A percentile compares a stretch with the other conserved stretches of the same genome.
These are phyloP conservation scores for Naganishia sp. DNA, from an alignment of 1,284 basidiomycete genomes.

Conservation along the genomic window DNA sequence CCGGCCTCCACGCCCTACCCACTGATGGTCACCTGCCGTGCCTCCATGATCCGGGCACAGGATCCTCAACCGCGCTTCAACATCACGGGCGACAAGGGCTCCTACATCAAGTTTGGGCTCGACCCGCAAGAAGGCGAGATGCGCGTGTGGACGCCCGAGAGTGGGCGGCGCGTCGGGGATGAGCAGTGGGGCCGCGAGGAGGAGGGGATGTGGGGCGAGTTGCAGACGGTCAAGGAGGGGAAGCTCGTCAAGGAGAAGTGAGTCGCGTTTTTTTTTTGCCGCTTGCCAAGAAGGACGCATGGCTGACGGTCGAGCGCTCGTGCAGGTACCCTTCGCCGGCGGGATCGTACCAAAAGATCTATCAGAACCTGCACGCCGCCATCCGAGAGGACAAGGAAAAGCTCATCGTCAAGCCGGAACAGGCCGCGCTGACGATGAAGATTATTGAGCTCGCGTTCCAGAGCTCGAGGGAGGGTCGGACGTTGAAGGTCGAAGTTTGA, in stretches of 20 bases:
- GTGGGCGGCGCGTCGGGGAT: constrained; percentile 27
- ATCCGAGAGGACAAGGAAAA: constrained; percentile 59
- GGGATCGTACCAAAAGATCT: constrained; percentile 65
- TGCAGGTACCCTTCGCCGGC: constrained; percentile 56
- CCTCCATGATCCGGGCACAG: constrained; percentile 68
- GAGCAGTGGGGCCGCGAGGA: constrained; percentile 32
- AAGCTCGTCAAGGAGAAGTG: constrained; percentile 20
- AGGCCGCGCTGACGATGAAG: constrained; percentile 68
- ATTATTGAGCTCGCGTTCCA: constrained; percentile 69
- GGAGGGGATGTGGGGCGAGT: constrained; percentile 28
- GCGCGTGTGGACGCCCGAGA: constrained; percentile 33
- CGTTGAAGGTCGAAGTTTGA: constrained; percentile 22
- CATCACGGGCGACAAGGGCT: constrained; percentile 63
- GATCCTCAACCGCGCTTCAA: constrained; percentile 66
- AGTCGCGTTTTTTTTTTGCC: neutral
- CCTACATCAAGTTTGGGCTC: constrained; percentile 72
- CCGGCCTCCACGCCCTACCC: constrained; percentile 56
- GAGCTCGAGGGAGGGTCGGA: constrained; percentile 63
- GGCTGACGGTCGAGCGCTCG: neutral
- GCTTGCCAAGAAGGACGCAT: too few species aligned
- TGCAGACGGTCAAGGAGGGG: constrained; percentile 31
- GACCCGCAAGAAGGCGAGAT: constrained; percentile 72
- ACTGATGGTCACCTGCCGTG: constrained; percentile 68
- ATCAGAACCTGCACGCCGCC: constrained; percentile 65
- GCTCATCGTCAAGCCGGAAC: constrained; percentile 67